Evolutionary conservation across 2,329 filamentous ascomycete species (phyloP).

Genomic region (Clonostachys rhizophaga): DNA sequence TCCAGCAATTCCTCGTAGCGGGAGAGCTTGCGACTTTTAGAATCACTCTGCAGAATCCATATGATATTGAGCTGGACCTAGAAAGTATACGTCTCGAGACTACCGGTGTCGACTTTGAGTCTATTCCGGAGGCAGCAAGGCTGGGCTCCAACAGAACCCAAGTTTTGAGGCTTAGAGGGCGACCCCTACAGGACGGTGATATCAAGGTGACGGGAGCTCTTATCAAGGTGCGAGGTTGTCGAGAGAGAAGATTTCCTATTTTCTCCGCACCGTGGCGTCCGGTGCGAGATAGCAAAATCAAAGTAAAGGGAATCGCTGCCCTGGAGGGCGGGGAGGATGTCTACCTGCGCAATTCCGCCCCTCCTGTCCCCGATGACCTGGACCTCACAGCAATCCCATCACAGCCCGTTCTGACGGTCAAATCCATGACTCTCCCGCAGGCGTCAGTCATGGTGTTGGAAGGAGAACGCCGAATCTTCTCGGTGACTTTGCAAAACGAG

Average conservation of each 20-base stretch:
- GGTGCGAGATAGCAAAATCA: conserved; percentile 66
- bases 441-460: conserved; percentile 90
- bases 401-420: conserved; percentile 74
- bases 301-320: conserved; percentile 63
- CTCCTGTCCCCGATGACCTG: conserved; percentile 35
- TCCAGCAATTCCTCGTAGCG: conserved; percentile 68
- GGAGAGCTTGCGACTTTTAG: conserved; percentile 74
- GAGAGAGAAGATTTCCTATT: conserved; percentile 78
- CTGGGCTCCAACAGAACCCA: conserved; percentile 83
- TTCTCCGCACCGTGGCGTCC: conserved; percentile 74
- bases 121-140: conserved; percentile 57
- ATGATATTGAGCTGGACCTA: conserved; percentile 87
- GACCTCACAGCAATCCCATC: conserved; percentile 71
- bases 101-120: conserved; percentile 68
- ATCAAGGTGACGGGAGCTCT: conserved; percentile 74
- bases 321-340: conserved; percentile 37
- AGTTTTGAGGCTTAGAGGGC: conserved; percentile 66
- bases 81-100: conserved; percentile 74
- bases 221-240: conserved; percentile 76
- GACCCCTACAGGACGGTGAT: conserved; percentile 60
- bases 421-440: conserved; percentile 74
- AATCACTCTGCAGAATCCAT: conserved; percentile 88
- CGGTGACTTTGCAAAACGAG: conserved; percentile 74
- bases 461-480: conserved; percentile 76
- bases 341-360: conserved; percentile 15